Percentiles rank a stretch among this genome's conserved stretches.
These are phyloP conservation scores for Gracilaria caudata DNA, from an alignment of 23 red algal species.

Conservation along the genomic window DNA sequence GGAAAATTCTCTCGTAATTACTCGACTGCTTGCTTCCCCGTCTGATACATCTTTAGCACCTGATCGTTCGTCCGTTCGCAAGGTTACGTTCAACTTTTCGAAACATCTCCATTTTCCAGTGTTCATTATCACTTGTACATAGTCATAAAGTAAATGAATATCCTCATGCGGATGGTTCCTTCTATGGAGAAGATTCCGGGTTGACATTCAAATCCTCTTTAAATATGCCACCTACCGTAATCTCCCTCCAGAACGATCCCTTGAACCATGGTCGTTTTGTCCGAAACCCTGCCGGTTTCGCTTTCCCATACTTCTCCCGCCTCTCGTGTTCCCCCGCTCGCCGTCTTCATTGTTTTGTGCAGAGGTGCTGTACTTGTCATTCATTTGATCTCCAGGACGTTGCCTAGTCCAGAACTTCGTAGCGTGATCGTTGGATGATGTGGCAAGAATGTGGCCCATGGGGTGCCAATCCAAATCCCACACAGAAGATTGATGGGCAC, in stretches of 20 bases:
- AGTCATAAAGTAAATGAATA: neutral
- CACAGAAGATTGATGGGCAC: slow-evolving; percentile 90
- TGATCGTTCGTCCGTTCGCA: neutral
- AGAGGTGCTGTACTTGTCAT: slow-evolving; percentile 67
- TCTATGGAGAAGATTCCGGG: neutral
- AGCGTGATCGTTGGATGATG: slow-evolving; percentile 86
- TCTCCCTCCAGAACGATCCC: slow-evolving; percentile 21
- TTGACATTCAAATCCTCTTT: slow-evolving; percentile 16
- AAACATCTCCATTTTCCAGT: slow-evolving; percentile 62
- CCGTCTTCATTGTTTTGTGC: slow-evolving; percentile 39
- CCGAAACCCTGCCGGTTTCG: slow-evolving; percentile 26
- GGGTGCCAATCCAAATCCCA: slow-evolving; percentile 99
- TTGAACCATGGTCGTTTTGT: slow-evolving; percentile 20
- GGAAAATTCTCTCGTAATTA: slow-evolving; percentile 54
- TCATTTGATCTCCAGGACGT: slow-evolving; percentile 69
- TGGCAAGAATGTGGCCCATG: slow-evolving; percentile 93
- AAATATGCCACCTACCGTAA: neutral
- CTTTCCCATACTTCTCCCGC: neutral
- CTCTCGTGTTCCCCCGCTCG: slow-evolving; percentile 30
- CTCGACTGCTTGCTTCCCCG: slow-evolving; percentile 3
- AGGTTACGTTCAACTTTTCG: slow-evolving; percentile 51
- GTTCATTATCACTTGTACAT: slow-evolving; percentile 32
- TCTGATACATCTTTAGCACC: neutral
- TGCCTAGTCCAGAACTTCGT: slow-evolving; percentile 95
- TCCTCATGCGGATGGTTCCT: neutral